Evolutionary conservation across 1,139 yeast species (phyloP).

Genomic region (Pichia sp.): DNA sequence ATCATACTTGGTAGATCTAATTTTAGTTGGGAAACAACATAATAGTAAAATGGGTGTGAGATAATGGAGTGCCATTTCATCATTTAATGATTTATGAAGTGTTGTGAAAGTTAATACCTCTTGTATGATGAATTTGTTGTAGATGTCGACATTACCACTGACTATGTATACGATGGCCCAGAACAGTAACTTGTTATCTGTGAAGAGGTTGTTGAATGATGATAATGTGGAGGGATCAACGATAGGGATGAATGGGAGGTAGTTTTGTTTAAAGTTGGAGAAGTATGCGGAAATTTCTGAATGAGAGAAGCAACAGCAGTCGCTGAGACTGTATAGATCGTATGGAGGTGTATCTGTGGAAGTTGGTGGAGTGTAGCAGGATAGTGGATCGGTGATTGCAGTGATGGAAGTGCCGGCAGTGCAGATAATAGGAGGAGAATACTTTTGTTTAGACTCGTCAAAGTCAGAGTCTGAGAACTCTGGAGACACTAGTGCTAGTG

Average conservation of each 20-base stretch:
- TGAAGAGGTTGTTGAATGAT: conserved; percentile 10
- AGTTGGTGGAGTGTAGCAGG: background rate
- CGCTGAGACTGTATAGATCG: conserved; percentile 3
- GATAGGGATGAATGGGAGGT: conserved; percentile 20
- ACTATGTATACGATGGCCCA: conserved; percentile 25
- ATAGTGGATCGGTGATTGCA: too few relatives aligned
- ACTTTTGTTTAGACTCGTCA: too few relatives aligned
- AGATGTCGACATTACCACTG: conserved; percentile 15
- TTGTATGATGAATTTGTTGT: conserved; percentile 10
- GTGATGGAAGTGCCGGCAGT: background rate
- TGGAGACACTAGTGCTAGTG: conserved; percentile 5
- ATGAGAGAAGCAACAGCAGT: conserved; percentile 6
- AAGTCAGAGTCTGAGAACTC: conserved; percentile 1
- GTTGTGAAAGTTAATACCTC: conserved; percentile 5
- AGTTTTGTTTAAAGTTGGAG: conserved; percentile 16
- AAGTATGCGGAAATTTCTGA: conserved; percentile 10
- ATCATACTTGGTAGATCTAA: conserved; percentile 7
- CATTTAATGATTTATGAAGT: background rate
- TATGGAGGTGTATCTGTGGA: background rate
- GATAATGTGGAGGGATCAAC: conserved; percentile 2
- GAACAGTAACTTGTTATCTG: conserved; percentile 19
- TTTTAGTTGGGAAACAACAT: conserved; percentile 21
- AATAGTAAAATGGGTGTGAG: conserved; percentile 20
- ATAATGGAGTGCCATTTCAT: conserved; percentile 3
- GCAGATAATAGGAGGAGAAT: too few relatives aligned